phyloP scores from a whole-genome alignment of 225 moss, liverwort and hornwort genomes.

The Bryum argenteum region DNA sequence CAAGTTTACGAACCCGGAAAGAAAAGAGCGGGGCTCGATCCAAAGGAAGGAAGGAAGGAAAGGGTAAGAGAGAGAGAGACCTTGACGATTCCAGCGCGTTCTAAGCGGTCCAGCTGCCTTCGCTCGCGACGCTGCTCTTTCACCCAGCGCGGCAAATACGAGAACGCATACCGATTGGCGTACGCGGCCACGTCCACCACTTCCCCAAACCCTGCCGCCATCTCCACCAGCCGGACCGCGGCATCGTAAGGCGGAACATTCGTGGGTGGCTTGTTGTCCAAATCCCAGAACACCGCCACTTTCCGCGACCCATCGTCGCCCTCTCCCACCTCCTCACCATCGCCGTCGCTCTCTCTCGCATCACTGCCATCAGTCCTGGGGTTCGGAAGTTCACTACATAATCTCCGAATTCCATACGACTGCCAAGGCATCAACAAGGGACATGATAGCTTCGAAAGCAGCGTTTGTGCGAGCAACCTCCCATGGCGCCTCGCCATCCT shows the following conservation, averaged over 20 bases:
- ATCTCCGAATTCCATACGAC: constrained; percentile 21
- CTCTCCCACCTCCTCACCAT: not conserved
- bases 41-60: no score
- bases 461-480: constrained; percentile 24
- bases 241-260: constrained; percentile 81
- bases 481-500: constrained; percentile 32
- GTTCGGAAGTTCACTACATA: constrained; percentile 2
- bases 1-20: no score
- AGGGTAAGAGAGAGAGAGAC: constrained; percentile 11
- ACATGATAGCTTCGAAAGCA: constrained; percentile 28
- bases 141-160: constrained; percentile 82
- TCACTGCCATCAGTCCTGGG: constrained; percentile 1
- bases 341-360: not conserved
- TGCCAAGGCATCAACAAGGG: not conserved
- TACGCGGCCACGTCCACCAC: constrained; percentile 92
- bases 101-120: constrained; percentile 75
- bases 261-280: constrained; percentile 98
- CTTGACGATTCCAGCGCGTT: constrained; percentile 67
- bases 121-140: constrained; percentile 80
- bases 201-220: constrained; percentile 80
- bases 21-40: no score
- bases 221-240: constrained; percentile 75
- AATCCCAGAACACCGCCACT: constrained; percentile 94
- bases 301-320: constrained; percentile 36
- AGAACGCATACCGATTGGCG: constrained; percentile 88